Evolutionary conservation across 306 rosid species (phyloP).

Genomic region (Alnus glutinosa): DNA sequence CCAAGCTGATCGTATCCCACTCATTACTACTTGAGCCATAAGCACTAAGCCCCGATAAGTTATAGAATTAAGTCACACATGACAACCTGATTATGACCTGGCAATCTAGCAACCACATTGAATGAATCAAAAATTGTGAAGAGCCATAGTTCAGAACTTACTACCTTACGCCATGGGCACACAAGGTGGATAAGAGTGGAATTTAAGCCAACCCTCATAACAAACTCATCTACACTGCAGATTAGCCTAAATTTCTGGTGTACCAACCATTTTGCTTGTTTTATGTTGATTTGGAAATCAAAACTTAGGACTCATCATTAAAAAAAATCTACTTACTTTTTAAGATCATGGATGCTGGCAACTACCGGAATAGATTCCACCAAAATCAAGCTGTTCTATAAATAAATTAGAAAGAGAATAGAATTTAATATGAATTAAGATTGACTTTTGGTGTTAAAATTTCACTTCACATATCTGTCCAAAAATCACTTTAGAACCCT

Average conservation of each 20-base stretch:
- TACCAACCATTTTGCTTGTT: too few species aligned
- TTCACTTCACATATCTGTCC: neutral
- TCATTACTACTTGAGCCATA: neutral
- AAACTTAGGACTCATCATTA: neutral
- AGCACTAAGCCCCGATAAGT: neutral
- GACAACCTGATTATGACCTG: neutral
- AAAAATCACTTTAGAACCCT: neutral
- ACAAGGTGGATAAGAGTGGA: neutral
- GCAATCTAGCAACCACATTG: neutral
- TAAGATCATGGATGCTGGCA: neutral
- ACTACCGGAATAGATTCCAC: too few species aligned
- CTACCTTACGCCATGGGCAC: neutral
- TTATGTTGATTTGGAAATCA: neutral
- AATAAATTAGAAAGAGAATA: neutral
- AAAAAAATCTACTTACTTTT: neutral
- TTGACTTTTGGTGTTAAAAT: neutral
- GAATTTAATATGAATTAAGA: neutral
- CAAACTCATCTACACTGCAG: too few species aligned
- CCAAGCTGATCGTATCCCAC: neutral
- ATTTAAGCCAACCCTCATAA: neutral
- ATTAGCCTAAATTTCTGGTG: too few species aligned
- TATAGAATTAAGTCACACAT: neutral
- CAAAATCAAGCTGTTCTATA: neutral
- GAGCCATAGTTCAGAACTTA: neutral
- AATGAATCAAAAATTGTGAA: neutral